These are phyloP conservation scores for Trypanosoma lewisi DNA, from an alignment of 208 protist species.

Conservation along the genomic window DNA sequence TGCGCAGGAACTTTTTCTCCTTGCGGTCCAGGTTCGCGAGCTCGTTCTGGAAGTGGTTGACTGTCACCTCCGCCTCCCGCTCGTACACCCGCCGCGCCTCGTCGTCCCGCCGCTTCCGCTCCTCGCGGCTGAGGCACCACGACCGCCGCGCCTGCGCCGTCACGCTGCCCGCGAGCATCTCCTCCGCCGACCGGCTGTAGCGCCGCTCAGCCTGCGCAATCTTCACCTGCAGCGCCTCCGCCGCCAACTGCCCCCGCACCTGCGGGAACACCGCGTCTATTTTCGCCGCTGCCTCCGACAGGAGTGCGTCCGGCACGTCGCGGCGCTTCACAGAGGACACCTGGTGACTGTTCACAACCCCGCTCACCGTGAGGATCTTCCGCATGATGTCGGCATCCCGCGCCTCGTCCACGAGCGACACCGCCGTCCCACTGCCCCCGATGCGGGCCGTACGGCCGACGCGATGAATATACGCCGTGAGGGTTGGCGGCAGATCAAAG, in stretches of 20 bases:
- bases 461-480: constrained; percentile 98
- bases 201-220: constrained; percentile 80
- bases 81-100: constrained; percentile 74
- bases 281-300: constrained; percentile 33
- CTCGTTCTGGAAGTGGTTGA: constrained; percentile 83
- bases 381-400: constrained; percentile 85
- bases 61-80: constrained; percentile 83
- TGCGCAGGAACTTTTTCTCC: constrained; percentile 53
- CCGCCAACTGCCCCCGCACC: constrained; percentile 61
- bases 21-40: constrained; percentile 59
- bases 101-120: constrained; percentile 65
- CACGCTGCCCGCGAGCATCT: constrained; percentile 27
- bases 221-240: constrained; percentile 70
- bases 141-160: constrained; percentile 45
- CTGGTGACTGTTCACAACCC: constrained; percentile 71
- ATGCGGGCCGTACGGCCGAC: constrained; percentile 97
- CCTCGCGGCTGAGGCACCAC: constrained; percentile 77
- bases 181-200: constrained; percentile 34
- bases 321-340: constrained; percentile 76
- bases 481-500: constrained; percentile 95
- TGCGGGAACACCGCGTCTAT: constrained; percentile 52
- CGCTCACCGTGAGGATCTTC: constrained; percentile 85
- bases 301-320: constrained; percentile 54
- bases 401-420: constrained; percentile 93
- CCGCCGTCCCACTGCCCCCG: constrained; percentile 88